phyloP scores from a whole-genome alignment of 768 basidiomycete genomes.

The Leucocoprinus birnbaumii region DNA sequence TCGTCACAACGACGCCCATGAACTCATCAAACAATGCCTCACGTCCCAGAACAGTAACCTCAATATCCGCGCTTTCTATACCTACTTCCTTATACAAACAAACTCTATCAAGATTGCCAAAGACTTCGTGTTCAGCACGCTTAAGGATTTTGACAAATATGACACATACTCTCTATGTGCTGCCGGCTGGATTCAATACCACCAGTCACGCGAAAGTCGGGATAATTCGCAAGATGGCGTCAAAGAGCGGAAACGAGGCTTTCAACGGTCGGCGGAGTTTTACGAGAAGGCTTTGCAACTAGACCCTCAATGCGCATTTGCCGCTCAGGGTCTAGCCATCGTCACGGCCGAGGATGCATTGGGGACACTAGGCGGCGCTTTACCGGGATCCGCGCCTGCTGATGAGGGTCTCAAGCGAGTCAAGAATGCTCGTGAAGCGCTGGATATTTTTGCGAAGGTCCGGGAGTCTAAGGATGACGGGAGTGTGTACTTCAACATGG shows the following conservation, averaged over 20 bases:
- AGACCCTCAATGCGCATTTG: slow-evolving; percentile 85
- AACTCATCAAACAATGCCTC: slow-evolving; percentile 86
- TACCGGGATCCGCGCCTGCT: slow-evolving; percentile 37
- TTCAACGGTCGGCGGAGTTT: slow-evolving; percentile 82
- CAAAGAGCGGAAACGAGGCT: slow-evolving; percentile 75
- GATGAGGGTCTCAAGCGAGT: slow-evolving; percentile 68
- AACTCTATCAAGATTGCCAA: slow-evolving; percentile 70
- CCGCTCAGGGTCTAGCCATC: slow-evolving; percentile 94
- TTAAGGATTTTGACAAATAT: slow-evolving; percentile 82
- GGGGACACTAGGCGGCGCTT: slow-evolving; percentile 57
- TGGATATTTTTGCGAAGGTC: slow-evolving; percentile 88
- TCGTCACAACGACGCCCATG: slow-evolving; percentile 79
- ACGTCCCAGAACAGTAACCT: slow-evolving; percentile 73
- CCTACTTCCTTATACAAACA: slow-evolving; percentile 85
- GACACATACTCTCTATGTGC: slow-evolving; percentile 93
- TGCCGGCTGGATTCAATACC: slow-evolving; percentile 82
- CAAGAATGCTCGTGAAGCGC: slow-evolving; percentile 80
- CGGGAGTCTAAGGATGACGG: slow-evolving; percentile 80
- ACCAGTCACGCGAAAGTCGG: slow-evolving; percentile 81
- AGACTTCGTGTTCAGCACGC: slow-evolving; percentile 86
- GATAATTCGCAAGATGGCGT: slow-evolving; percentile 54
- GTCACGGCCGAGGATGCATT: slow-evolving; percentile 90
- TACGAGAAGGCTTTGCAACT: slow-evolving; percentile 88
- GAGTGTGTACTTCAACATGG: slow-evolving; percentile 93
- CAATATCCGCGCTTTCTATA: slow-evolving; percentile 91